Percentiles rank a stretch among this genome's conserved stretches.
These are phyloP conservation scores for Epichloe brachyelytri DNA, from an alignment of 2,329 filamentous ascomycete species.

Conservation along the genomic window DNA sequence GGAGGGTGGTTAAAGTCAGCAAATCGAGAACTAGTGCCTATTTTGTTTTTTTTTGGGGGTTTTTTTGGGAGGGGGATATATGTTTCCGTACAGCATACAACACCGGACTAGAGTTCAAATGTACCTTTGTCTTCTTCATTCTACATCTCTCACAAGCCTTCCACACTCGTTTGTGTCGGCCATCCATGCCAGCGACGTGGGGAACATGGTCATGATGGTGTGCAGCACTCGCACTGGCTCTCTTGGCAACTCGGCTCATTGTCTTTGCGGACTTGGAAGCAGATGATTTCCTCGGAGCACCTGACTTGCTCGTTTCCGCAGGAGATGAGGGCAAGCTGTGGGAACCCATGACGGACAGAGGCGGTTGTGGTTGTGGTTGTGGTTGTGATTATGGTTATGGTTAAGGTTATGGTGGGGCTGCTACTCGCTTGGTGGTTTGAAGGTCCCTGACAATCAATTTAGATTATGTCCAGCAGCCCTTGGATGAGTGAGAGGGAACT, in stretches of 20 bases:
- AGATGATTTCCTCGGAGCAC: conserved; percentile 25
- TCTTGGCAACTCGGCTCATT: conserved; percentile 38
- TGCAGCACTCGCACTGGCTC: conserved; percentile 27
- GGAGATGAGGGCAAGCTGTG: conserved; percentile 39
- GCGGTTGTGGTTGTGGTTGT: neutral
- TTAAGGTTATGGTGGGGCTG: too few relatives aligned
- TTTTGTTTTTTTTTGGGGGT: too few relatives aligned
- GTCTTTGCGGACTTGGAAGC: conserved; percentile 36
- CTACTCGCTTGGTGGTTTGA: too few relatives aligned
- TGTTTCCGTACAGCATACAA: too few relatives aligned
- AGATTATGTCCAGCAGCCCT: too few relatives aligned
- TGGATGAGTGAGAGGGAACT: too few relatives aligned
- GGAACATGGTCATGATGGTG: conserved; percentile 25
- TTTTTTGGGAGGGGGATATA: too few relatives aligned
- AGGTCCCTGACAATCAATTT: too few relatives aligned
- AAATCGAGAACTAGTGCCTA: neutral
- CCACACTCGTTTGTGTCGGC: conserved; percentile 51
- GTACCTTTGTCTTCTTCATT: conserved; percentile 59
- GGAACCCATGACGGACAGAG: conserved; percentile 27
- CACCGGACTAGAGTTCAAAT: neutral
- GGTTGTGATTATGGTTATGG: too few relatives aligned
- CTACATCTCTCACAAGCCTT: conserved; percentile 54
- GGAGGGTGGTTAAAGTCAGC: neutral
- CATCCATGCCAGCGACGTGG: conserved; percentile 30
- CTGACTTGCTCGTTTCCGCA: conserved; percentile 31